Conservation (phyloP, 1,284 basidiomycete species). For the Ceratobasidium theobromae region DNA sequence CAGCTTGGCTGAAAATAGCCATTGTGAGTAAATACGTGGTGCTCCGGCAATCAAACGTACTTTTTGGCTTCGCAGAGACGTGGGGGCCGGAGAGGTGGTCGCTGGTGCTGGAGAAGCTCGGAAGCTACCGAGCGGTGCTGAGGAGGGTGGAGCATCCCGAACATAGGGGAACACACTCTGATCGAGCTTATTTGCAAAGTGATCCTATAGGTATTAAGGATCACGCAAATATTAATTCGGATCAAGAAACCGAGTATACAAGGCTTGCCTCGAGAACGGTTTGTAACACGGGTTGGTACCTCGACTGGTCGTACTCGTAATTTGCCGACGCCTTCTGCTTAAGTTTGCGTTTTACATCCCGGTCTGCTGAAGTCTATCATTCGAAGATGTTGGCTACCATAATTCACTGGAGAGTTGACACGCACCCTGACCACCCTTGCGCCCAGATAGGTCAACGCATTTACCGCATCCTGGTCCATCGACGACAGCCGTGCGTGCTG, state of each 20-base stretch:
- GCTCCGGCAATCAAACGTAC: conserved; percentile 35
- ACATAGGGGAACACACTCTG: conserved; percentile 84
- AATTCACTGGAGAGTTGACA: conserved; percentile 9
- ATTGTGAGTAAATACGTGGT: neutral
- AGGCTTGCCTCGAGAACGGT: conserved; percentile 74
- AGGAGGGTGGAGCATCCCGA: conserved; percentile 73
- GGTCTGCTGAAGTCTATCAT: conserved; percentile 63
- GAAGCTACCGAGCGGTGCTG: conserved; percentile 50
- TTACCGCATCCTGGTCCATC: conserved; percentile 92
- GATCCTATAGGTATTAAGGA: conserved; percentile 58
- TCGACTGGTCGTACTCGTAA: conserved; percentile 93
- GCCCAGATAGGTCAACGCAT: conserved; percentile 83
- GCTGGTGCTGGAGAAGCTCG: conserved; percentile 41
- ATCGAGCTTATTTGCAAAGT: conserved; percentile 78
- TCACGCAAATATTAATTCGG: too few relatives aligned
- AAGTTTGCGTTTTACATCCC: conserved; percentile 74
- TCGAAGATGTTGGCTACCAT: conserved; percentile 6
- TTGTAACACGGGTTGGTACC: conserved; percentile 86
- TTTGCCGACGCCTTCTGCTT: conserved; percentile 75
- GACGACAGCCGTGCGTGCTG: conserved; percentile 92
- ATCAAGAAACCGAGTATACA: neutral
- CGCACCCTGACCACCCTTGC: conserved; percentile 80
- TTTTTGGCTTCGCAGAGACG: conserved; percentile 73
- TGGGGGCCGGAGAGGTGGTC: conserved; percentile 47
- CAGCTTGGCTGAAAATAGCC: conserved; percentile 63